These are phyloP conservation scores for Apiospora malaysiana DNA, from an alignment of 2,329 filamentous ascomycete genomes.

Conservation along the genomic window DNA sequence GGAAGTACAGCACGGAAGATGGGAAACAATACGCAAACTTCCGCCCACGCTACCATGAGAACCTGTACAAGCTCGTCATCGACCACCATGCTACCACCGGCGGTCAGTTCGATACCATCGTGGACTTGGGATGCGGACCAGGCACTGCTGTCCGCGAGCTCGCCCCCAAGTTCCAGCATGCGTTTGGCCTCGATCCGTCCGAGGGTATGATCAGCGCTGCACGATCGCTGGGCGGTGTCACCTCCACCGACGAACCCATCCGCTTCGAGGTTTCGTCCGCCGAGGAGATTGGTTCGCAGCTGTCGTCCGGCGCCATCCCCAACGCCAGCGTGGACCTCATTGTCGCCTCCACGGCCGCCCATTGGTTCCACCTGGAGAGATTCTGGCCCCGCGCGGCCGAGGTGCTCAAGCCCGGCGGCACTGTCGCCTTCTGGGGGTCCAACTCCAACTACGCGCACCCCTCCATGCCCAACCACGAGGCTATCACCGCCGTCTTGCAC, in stretches of 20 bases:
- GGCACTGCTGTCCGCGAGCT: conserved; percentile 55
- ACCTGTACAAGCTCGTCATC: conserved; percentile 54
- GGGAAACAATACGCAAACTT: conserved; percentile 49
- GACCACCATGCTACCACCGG: conserved; percentile 52
- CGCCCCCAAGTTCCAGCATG: conserved; percentile 50
- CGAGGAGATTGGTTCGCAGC: conserved; percentile 43
- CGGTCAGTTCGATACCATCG: conserved; percentile 47
- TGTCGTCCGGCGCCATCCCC: conserved; percentile 32
- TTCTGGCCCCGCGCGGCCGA: conserved; percentile 56
- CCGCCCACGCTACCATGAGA: conserved; percentile 49
- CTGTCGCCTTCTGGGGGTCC: conserved; percentile 57
- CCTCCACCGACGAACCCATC: conserved; percentile 37
- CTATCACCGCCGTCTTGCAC: conserved; percentile 6
- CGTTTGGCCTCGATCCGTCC: conserved; percentile 57
- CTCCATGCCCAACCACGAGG: conserved; percentile 42
- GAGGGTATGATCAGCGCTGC: conserved; percentile 59
- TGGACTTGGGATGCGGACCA: conserved; percentile 65
- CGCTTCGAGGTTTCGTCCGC: conserved; percentile 50
- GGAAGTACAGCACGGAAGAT: conserved; percentile 49
- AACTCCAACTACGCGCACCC: conserved; percentile 13
- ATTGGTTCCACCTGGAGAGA: conserved; percentile 61
- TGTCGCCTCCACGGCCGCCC: conserved; percentile 55
- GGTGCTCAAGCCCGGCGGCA: conserved; percentile 58
- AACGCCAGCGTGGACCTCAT: conserved; percentile 54
- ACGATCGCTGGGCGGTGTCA: conserved; percentile 30